A percentile compares a stretch with the other conserved stretches of the same genome.
phyloP scores from a whole-genome alignment of 306 rosid species.

The Gynostemma pentaphyllum region DNA sequence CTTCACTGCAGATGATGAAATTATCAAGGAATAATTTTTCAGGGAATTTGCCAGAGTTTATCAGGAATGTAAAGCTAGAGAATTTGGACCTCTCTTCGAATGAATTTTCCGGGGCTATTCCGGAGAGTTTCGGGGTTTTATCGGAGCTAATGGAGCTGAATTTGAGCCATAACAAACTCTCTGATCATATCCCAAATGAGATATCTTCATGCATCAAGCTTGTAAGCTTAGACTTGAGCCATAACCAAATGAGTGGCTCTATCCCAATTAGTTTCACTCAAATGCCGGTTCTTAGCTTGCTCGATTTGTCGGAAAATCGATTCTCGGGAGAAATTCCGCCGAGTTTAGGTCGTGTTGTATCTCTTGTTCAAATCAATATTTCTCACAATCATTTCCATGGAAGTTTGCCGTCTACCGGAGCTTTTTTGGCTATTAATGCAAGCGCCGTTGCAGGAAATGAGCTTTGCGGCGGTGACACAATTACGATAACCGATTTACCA shows the following conservation, averaged over 20 bases:
- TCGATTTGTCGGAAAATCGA: conserved; percentile 67
- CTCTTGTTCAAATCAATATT: conserved; percentile 71
- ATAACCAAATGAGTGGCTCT: conserved; percentile 42
- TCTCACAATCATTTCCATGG: conserved; percentile 73
- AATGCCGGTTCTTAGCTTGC: conserved; percentile 67
- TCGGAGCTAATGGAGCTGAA: conserved; percentile 43
- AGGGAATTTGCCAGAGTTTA: conserved; percentile 48
- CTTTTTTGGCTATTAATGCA: conserved; percentile 54
- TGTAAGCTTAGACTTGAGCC: conserved; percentile 56
- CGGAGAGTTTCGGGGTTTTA: conserved; percentile 18
- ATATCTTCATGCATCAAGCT: conserved; percentile 48
- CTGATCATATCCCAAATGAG: conserved; percentile 44
- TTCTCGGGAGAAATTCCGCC: conserved; percentile 62
- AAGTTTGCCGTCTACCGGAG: conserved; percentile 56
- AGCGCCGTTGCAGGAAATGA: conserved; percentile 63
- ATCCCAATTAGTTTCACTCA: conserved; percentile 38
- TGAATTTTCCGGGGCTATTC: conserved; percentile 39
- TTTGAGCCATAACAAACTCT: conserved; percentile 50
- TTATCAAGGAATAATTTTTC: conserved; percentile 48
- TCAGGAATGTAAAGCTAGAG: conserved; percentile 45
- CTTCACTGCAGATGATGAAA: conserved; percentile 69
- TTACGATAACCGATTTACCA: conserved; percentile 41
- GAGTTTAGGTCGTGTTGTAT: conserved; percentile 32
- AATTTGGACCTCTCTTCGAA: conserved; percentile 56
- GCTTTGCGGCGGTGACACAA: conserved; percentile 34